Conservation (phyloP, 306 rosid species). For the Vachellia collinsii region DNA sequence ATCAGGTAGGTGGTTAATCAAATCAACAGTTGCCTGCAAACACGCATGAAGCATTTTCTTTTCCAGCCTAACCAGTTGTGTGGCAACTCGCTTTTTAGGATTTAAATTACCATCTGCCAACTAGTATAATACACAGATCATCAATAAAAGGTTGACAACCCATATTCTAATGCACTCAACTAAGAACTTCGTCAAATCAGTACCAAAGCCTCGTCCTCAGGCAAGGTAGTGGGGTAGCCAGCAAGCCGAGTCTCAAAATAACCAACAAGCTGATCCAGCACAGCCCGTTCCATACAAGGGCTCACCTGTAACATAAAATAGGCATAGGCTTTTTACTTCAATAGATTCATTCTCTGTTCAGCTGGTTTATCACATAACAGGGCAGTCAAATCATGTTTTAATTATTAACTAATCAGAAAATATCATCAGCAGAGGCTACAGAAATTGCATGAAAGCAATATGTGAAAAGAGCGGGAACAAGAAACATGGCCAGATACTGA, state of each 20-base stretch:
- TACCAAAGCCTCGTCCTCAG: slow-evolving; percentile 88
- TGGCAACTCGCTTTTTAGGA: slow-evolving; percentile 88
- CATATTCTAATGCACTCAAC: slow-evolving; percentile 1
- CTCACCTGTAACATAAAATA: slow-evolving; percentile 62
- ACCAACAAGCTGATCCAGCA: slow-evolving; percentile 81
- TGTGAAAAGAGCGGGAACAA: slow-evolving; percentile 13
- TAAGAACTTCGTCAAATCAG: slow-evolving; percentile 4
- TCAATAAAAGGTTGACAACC: slow-evolving; percentile 29
- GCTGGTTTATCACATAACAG: background rate
- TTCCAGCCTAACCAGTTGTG: slow-evolving; percentile 74
- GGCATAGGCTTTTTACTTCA: slow-evolving; percentile 26
- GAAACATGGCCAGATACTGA: slow-evolving; percentile 29
- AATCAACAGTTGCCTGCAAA: slow-evolving; percentile 62
- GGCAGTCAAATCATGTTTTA: slow-evolving; percentile 8
- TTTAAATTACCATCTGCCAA: slow-evolving; percentile 68
- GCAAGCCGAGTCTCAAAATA: slow-evolving; percentile 81
- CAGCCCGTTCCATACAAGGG: slow-evolving; percentile 95
- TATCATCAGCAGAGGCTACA: slow-evolving; percentile 27
- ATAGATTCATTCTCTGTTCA: slow-evolving; percentile 27
- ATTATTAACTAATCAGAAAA: slow-evolving; percentile 1
- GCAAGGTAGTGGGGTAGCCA: slow-evolving; percentile 87
- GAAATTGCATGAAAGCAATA: slow-evolving; percentile 29
- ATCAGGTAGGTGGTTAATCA: slow-evolving; percentile 80
- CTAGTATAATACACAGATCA: slow-evolving; percentile 48
- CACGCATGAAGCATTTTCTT: slow-evolving; percentile 94